These are phyloP conservation scores for Lactarius tabidus DNA, from an alignment of 768 basidiomycete species.

Conservation along the genomic window DNA sequence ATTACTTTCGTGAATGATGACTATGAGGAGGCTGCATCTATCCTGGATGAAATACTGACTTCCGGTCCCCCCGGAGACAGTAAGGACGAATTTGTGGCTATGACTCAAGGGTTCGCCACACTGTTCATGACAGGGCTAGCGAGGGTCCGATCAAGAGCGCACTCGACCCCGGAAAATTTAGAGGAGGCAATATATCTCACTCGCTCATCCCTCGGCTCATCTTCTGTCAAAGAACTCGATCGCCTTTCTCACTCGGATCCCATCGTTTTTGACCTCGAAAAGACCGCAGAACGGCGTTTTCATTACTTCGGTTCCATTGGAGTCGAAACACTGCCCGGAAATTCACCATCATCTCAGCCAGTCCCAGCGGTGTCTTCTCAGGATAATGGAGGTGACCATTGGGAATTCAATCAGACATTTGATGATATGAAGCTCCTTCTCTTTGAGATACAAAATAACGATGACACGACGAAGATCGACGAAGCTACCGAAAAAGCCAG, in stretches of 20 bases:
- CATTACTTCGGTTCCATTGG: neutral
- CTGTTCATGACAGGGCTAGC: too few relatives aligned
- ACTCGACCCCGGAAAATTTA: neutral
- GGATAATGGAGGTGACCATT: too few relatives aligned
- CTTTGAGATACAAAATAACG: neutral
- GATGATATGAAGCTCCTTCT: too few relatives aligned
- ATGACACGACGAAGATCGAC: too few relatives aligned
- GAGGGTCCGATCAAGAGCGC: neutral
- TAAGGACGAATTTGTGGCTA: neutral
- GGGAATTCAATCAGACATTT: too few relatives aligned
- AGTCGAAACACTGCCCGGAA: too few relatives aligned
- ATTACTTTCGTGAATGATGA: neutral
- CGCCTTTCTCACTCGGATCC: neutral
- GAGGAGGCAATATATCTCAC: neutral
- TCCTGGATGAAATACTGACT: neutral
- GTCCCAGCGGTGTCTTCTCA: too few relatives aligned
- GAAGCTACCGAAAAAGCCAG: too few relatives aligned
- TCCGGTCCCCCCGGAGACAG: neutral
- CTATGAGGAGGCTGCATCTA: neutral
- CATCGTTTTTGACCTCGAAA: too few relatives aligned
- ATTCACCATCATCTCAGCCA: rapidly evolving
- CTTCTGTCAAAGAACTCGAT: neutral
- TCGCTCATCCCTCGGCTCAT: neutral
- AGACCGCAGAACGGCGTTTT: neutral
- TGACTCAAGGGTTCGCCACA: neutral